Evolutionary conservation across 352 stramenopile genomes (phyloP), one percentile per base, ranked within the genome.

Genomic region (Pythium dissimile): DNA sequence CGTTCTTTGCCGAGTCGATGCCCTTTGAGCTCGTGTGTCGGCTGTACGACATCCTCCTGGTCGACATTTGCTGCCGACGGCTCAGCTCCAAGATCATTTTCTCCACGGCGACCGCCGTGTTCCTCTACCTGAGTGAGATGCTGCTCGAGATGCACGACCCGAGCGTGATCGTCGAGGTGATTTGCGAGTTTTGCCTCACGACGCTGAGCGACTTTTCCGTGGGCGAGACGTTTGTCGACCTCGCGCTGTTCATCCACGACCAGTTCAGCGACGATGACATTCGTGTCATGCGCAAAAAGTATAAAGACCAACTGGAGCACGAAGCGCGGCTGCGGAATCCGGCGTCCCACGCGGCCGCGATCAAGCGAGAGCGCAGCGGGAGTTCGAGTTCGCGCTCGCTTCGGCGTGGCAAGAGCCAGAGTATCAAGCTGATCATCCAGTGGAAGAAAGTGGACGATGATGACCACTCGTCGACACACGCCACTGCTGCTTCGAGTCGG

Each of bases 1-100:
- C 82, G 20, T 88, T 92, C 66, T 89, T 89, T 35, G 82, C 82
- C 54, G 82, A 92, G 66, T 85, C 77, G 7, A 88, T 92, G 77
- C 82, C 82, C 20, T 88, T 92, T 56, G 73, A 89, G 34, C 59
- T 92, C 54, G 82, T 89, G 21, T 89, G 79, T 35, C 72, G 82
- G 11, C 71, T 92, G 0, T 92, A 89, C 44, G 82, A 92, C 54
- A 74, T 89, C 15, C 62, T 92, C 54, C 77, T 92, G 13, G 75
- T 78, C 11, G 82, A 92, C 62, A 82, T 89, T 58, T 86, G 74
- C 66, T 65, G 71, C 39, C 63, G 65, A 6, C 64, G 68, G 15
- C 56, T 86, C 46, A 77, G 75, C 62, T 66, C 72, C 59, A 81
- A 89, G 59, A 76, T 92, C 54, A 71, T 92, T 54, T 85, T 92